Base-by-base conservation (phyloP, 1,284 basidiomycete species). In the Rhodotorula glutinis region DNA sequence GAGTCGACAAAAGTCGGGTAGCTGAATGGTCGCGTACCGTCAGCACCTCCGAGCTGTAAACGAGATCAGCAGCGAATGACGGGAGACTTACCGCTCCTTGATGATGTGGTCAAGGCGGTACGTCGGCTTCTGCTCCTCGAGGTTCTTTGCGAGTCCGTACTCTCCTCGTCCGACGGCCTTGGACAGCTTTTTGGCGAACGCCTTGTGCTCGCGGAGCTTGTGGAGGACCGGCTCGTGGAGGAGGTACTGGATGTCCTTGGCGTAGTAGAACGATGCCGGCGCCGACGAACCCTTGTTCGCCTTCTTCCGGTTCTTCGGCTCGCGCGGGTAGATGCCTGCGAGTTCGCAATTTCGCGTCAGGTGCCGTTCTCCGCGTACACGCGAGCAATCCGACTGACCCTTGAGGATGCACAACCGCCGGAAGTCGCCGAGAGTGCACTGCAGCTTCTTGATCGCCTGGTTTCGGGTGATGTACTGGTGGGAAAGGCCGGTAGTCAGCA, bases 251-350 rank as follows among this genome's bases (percentile, higher is more conserved):
- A 99, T 96, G 78, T 99, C 96, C 81, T 99, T 99, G 60, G 92
- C 84, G 80, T 98, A 98, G 83, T 98, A 99, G 82, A 98, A 99
- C 9, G 70, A 72, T 2, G 94, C 93, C 3, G 95, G 93, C 0
- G 92, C 94, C 49, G 93, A 92, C 8, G 91, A 95, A 7, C 96
- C 96, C 80, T 97, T 98, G 82, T 98, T 98, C 62, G 95, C 96
- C 73, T 88, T 88, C 80, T 98, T 98, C 78, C 87, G 86, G 81
- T 87, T 89, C 59, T 88, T 86, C 25, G 96, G 96, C 79, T 98
- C 95, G 60, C 95, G 89, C 70, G 96, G 96, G 80, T 95, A 98
- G 78, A 99, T 97, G 38, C 96, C 92, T 95, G 67, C 29, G 23
- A 9, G 29, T 7, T 23, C 13, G 3, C 43, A 44, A 16, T 44